phyloP scores from a whole-genome alignment of 495 filamentous ascomycete genomes.

The Aspergillus kassunensis region DNA sequence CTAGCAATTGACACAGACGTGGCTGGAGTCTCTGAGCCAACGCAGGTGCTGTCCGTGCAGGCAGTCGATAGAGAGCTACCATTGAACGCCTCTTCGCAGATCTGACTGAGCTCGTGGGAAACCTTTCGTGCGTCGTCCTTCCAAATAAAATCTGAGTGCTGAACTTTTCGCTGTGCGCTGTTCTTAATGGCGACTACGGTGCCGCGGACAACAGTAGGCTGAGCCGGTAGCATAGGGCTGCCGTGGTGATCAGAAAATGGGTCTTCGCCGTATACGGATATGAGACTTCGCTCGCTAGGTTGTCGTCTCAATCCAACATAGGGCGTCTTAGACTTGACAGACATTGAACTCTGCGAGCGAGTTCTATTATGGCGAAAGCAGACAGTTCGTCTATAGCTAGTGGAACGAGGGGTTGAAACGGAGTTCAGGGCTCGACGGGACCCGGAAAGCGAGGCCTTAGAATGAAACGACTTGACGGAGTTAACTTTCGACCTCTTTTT shows the following conservation, averaged over 20 bases:
- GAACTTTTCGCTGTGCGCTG: slow-evolving; percentile 34
- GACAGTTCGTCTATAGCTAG: slow-evolving; percentile 71
- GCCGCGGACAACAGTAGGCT: slow-evolving; percentile 36
- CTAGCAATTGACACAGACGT: slow-evolving; percentile 44
- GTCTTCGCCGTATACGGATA: slow-evolving; percentile 18
- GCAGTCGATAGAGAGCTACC: slow-evolving; percentile 56
- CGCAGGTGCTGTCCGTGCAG: slow-evolving; percentile 39
- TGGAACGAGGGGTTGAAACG: slow-evolving; percentile 45
- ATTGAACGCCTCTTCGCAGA: slow-evolving; percentile 83
- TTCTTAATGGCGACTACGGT: slow-evolving; percentile 24
- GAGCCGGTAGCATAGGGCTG: slow-evolving; percentile 40
- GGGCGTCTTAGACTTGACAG: slow-evolving; percentile 20
- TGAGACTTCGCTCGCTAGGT: slow-evolving; percentile 28
- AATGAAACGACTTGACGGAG: slow-evolving; percentile 40
- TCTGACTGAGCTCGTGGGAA: slow-evolving; percentile 62
- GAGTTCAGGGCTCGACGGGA: slow-evolving; percentile 58
- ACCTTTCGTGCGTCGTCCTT: slow-evolving; percentile 60
- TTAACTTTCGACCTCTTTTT: slow-evolving; percentile 34
- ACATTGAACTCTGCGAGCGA: slow-evolving; percentile 38
- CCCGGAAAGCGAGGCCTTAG: slow-evolving; percentile 40
- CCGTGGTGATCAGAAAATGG: slow-evolving; percentile 20
- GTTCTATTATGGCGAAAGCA: slow-evolving; percentile 64
- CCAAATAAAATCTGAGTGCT: slow-evolving; percentile 48
- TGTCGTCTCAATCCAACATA: slow-evolving; percentile 18
- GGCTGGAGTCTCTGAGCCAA: slow-evolving; percentile 50